Evolutionary conservation across 2,329 filamentous ascomycete species (phyloP).

Genomic region (Aspergillus calidoustus): DNA sequence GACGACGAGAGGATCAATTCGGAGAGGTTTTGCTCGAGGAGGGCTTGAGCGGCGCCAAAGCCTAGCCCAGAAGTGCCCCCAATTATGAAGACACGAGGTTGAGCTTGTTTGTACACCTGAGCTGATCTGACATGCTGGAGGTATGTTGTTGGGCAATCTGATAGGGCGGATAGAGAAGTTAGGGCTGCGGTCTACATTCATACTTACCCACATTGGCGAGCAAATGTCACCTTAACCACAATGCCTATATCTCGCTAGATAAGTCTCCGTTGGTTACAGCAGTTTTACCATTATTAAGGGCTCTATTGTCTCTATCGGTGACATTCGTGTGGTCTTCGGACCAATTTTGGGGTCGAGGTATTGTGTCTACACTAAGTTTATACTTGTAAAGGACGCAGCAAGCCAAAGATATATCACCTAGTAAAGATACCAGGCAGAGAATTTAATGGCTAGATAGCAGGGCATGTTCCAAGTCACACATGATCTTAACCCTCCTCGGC

Average conservation of each 20-base stretch:
- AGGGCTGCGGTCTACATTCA: not conserved
- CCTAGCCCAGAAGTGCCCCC: constrained; percentile 60
- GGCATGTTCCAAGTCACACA: no score
- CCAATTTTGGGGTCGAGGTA: not conserved
- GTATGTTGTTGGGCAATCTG: not conserved
- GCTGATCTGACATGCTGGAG: constrained; percentile 17
- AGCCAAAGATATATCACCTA: no score
- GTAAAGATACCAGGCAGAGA: no score
- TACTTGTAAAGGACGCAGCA: no score
- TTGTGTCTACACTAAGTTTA: no score
- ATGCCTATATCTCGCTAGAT: not conserved
- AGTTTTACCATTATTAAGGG: not conserved
- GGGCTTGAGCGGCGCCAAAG: constrained; percentile 56
- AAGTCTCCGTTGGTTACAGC: not conserved
- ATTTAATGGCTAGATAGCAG: no score
- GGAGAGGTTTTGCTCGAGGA: constrained; percentile 53
- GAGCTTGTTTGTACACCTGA: constrained; percentile 48
- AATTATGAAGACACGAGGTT: constrained; percentile 55
- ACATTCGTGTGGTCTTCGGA: not conserved
- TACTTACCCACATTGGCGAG: not conserved
- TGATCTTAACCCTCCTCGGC: no score
- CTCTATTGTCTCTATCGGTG: not conserved
- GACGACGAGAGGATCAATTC: constrained; percentile 55
- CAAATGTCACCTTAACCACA: not conserved
- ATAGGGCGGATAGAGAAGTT: not conserved